Conservation (phyloP, 768 basidiomycete species). For the Lactifluus subvellereus region DNA sequence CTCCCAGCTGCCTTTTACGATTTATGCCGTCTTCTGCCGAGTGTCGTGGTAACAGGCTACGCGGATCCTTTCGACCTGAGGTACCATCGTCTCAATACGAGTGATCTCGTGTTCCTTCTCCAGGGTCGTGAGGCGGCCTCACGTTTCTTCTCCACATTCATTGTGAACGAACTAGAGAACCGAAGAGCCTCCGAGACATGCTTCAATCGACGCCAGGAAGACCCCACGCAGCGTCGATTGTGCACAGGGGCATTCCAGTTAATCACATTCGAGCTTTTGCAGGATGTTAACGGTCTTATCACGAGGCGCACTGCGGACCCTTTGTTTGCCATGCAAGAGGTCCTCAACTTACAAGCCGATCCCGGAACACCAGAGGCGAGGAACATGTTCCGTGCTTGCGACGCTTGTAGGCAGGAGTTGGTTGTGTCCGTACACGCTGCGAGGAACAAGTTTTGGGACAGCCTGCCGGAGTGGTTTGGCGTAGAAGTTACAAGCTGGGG, state of each 20-base stretch:
- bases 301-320: constrained; percentile 23
- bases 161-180: constrained; percentile 68
- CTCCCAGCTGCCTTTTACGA: constrained; percentile 78
- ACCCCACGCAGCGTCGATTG: constrained; percentile 8
- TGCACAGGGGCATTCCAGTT: constrained; percentile 23
- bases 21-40: constrained; percentile 62
- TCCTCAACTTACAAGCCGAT: constrained; percentile 17
- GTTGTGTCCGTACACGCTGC: constrained; percentile 16
- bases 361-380: constrained; percentile 11
- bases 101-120: constrained; percentile 54
- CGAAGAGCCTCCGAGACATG: constrained; percentile 41
- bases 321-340: constrained; percentile 24
- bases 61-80: constrained; percentile 33
- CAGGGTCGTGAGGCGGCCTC: constrained; percentile 68
- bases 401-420: constrained; percentile 20
- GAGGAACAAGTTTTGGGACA: constrained; percentile 21
- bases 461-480: constrained; percentile 24
- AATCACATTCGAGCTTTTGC: constrained; percentile 21
- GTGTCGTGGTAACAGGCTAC: constrained; percentile 52
- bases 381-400: constrained; percentile 18
- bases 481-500: constrained; percentile 21
- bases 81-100: constrained; percentile 40
- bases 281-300: constrained; percentile 22
- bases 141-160: constrained; percentile 71
- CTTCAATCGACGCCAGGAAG: constrained; percentile 12